Evolutionary conservation across 148 eudicot species (phyloP).

Genomic region (Heliosperma pusillum): DNA sequence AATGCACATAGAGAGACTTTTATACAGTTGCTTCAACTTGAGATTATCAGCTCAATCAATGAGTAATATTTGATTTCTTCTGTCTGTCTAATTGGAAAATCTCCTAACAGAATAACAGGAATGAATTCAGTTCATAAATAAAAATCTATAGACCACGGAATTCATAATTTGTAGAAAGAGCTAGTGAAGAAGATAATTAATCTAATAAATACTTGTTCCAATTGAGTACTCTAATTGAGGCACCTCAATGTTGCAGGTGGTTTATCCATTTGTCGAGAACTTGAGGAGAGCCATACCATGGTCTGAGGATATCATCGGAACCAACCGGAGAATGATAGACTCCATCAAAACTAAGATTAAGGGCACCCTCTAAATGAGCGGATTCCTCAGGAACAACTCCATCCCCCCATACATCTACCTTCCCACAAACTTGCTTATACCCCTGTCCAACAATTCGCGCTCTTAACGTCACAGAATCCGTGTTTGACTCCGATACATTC

Average conservation of each 20-base stretch:
- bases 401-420: constrained; percentile 96
- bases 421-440: constrained; percentile 97
- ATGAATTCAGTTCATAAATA: no score
- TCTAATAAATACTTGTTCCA: constrained; percentile 4
- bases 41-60: neutral
- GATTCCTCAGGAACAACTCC: constrained; percentile 95
- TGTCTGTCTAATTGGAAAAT: neutral
- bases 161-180: neutral
- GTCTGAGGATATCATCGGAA: constrained; percentile 36
- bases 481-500: constrained; percentile 30
- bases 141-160: neutral
- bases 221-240: neutral
- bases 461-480: constrained; percentile 47
- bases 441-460: constrained; percentile 90
- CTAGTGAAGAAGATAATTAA: neutral
- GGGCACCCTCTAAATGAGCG: constrained; percentile 89
- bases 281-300: constrained; percentile 68
- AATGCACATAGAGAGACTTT: neutral
- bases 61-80: neutral
- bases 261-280: constrained; percentile 73
- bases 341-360: constrained; percentile 76
- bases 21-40: neutral
- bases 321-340: constrained; percentile 97
- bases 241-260: constrained; percentile 51
- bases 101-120: no score